phyloP scores from a whole-genome alignment of 2,329 filamentous ascomycete genomes.

The Aspergillus phoenicis region DNA sequence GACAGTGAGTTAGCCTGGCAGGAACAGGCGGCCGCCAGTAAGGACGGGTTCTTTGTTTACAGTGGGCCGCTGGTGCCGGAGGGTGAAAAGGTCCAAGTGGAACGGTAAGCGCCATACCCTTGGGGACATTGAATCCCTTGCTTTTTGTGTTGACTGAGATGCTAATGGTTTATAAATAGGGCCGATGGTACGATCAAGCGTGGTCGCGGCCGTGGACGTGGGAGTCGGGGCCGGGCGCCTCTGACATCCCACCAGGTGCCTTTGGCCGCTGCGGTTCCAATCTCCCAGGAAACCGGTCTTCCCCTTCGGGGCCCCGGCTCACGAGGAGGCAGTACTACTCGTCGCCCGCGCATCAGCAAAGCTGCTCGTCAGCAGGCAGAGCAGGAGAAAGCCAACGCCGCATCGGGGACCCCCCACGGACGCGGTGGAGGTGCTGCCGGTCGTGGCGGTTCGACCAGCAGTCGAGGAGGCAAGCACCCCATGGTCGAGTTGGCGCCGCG shows the following conservation, averaged over 20 bases:
- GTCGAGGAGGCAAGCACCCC: slow-evolving; percentile 32
- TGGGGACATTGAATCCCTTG: neutral
- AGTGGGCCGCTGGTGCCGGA: slow-evolving; percentile 88
- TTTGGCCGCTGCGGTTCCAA: slow-evolving; percentile 77
- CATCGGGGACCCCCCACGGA: slow-evolving; percentile 30
- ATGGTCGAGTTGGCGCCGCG: slow-evolving; percentile 35
- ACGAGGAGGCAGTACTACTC: slow-evolving; percentile 70
- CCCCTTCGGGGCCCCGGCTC: slow-evolving; percentile 71
- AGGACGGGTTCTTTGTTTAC: slow-evolving; percentile 98
- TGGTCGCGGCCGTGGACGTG: slow-evolving; percentile 57
- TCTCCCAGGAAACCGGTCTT: slow-evolving; percentile 85
- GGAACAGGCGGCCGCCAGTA: slow-evolving; percentile 88
- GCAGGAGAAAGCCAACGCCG: slow-evolving; percentile 72
- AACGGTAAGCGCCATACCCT: slow-evolving; percentile 54
- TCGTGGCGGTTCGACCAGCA: slow-evolving; percentile 30
- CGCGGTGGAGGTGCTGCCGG: slow-evolving; percentile 31
- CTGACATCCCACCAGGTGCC: slow-evolving; percentile 72
- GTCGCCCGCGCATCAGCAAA: slow-evolving; percentile 85
- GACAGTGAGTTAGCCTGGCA: slow-evolving; percentile 96
- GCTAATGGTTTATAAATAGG: slow-evolving; percentile 48
- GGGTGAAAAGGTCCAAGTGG: slow-evolving; percentile 72
- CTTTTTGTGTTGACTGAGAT: slow-evolving; percentile 9
- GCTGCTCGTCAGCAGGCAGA: slow-evolving; percentile 80
- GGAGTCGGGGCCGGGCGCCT: slow-evolving; percentile 57
- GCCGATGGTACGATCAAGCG: slow-evolving; percentile 71